These are phyloP conservation scores for Phytophthora fragariaefolia DNA, from an alignment of 352 stramenopile species.

Conservation along the genomic window DNA sequence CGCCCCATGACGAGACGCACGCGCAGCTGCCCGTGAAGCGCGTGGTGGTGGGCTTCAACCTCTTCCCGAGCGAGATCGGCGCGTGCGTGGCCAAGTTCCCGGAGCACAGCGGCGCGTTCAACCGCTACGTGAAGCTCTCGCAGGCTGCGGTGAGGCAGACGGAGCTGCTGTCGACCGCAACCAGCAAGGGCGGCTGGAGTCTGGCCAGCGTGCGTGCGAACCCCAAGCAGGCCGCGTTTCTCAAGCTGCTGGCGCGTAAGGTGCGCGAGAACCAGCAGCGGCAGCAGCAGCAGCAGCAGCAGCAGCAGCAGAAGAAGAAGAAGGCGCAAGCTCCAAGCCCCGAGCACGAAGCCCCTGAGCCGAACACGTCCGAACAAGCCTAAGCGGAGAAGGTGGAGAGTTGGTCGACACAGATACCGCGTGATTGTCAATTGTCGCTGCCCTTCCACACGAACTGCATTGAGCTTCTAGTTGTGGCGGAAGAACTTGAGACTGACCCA, in stretches of 20 bases:
- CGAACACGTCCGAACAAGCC: too few species aligned
- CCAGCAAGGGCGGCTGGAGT: slow-evolving; percentile 45
- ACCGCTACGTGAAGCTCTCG: slow-evolving; percentile 76
- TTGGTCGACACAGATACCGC: too few species aligned
- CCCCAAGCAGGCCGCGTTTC: slow-evolving; percentile 71
- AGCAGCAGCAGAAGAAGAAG: too few species aligned
- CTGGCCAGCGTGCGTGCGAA: slow-evolving; percentile 60
- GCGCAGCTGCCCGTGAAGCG: slow-evolving; percentile 45
- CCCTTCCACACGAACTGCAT: too few species aligned
- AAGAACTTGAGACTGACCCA: slow-evolving; percentile 91
- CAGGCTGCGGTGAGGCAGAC: slow-evolving; percentile 63
- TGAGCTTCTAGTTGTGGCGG: slow-evolving; percentile 67
- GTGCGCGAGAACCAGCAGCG: slow-evolving; percentile 54
- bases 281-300: too few species aligned
- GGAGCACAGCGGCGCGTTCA: slow-evolving; percentile 75
- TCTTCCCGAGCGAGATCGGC: slow-evolving; percentile 74
- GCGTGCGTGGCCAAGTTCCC: slow-evolving; percentile 64
- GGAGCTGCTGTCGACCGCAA: slow-evolving; percentile 29
- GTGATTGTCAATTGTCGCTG: too few species aligned
- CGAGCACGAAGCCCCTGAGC: too few species aligned
- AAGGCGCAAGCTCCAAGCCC: neutral
- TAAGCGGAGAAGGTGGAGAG: slow-evolving; percentile 8
- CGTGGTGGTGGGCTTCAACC: slow-evolving; percentile 80
- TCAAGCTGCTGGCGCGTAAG: slow-evolving; percentile 65
- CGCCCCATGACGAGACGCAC: neutral